A percentile compares a stretch with the other conserved stretches of the same genome.
These are phyloP conservation scores for Chlorencoelia australis DNA, from an alignment of 2,329 filamentous ascomycete species.

Conservation along the genomic window DNA sequence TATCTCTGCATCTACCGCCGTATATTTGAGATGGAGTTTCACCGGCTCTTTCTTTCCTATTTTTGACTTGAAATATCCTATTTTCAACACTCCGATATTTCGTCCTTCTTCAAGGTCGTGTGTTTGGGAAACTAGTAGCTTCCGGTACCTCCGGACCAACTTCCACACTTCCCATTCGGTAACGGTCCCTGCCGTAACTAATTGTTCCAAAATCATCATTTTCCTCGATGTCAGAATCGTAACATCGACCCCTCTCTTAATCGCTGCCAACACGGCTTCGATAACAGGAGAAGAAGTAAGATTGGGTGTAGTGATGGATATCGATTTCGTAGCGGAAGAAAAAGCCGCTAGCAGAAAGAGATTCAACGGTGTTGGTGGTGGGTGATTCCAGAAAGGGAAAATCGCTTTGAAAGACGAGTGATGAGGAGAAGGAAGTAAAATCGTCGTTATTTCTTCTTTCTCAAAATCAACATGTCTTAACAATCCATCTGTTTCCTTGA, in stretches of 20 bases:
- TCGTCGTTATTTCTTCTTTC: conserved; percentile 35
- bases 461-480: background rate
- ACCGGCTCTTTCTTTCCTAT: conserved; percentile 45
- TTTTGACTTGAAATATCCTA: conserved; percentile 21
- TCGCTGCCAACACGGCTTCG: conserved; percentile 46
- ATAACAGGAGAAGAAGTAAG: conserved; percentile 59
- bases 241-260: conserved; percentile 58
- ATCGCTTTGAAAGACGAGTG: conserved; percentile 31
- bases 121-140: conserved; percentile 11
- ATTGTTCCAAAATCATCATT: conserved; percentile 71
- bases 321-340: conserved; percentile 37
- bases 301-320: conserved; percentile 71
- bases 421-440: conserved; percentile 56
- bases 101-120: conserved; percentile 9
- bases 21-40: conserved; percentile 70
- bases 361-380: conserved; percentile 48
- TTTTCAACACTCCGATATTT: conserved; percentile 16
- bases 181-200: conserved; percentile 68
- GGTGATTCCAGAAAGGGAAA: conserved; percentile 56
- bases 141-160: conserved; percentile 46
- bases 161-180: conserved; percentile 53
- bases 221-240: conserved; percentile 54
- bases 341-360: conserved; percentile 26
- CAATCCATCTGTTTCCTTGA: background rate
- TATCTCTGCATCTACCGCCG: conserved; percentile 58